Percentiles rank a stretch among this genome's conserved stretches.
Conservation (phyloP, 129 eudicot genomes). For the Escallonia herrerae region DNA sequence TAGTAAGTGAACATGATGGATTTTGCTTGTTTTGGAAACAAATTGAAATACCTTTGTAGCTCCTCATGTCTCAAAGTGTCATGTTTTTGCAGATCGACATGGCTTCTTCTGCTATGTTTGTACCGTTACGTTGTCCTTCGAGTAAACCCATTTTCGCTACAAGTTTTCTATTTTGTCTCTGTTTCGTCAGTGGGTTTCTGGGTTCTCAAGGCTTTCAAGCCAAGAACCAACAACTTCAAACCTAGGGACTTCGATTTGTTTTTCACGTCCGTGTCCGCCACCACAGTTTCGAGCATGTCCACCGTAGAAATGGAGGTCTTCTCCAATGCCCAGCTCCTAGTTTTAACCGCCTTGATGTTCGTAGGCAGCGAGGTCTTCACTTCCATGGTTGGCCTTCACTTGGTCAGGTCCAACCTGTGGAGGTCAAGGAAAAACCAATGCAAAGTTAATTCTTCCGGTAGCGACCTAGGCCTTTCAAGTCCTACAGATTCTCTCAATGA, state of each 20-base stretch:
- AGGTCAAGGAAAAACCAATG: not conserved
- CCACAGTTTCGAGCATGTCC: constrained; percentile 59
- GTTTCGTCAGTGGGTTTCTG: constrained; percentile 44
- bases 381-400: constrained; percentile 38
- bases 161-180: constrained; percentile 36
- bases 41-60: too few relatives aligned
- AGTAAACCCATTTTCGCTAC: constrained; percentile 13
- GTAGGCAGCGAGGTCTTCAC: constrained; percentile 42
- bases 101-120: too few relatives aligned
- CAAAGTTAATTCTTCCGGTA: constrained; percentile 17
- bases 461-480: constrained; percentile 14
- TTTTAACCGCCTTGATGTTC: constrained; percentile 38
- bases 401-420: constrained; percentile 5
- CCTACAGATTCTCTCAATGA: not conserved
- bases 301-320: constrained; percentile 53
- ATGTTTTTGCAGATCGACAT: too few relatives aligned
- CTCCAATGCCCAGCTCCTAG: constrained; percentile 37
- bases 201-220: constrained; percentile 29
- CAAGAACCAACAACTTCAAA: constrained; percentile 25
- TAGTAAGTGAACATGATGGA: too few relatives aligned
- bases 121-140: not conserved
- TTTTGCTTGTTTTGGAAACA: too few relatives aligned
- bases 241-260: constrained; percentile 36
- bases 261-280: constrained; percentile 51
- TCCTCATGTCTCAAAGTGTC: too few relatives aligned